Percentiles rank a stretch among this genome's conserved stretches.
phyloP scores from a whole-genome alignment of 495 filamentous ascomycete species.

The Elaphomyces granulatus region DNA sequence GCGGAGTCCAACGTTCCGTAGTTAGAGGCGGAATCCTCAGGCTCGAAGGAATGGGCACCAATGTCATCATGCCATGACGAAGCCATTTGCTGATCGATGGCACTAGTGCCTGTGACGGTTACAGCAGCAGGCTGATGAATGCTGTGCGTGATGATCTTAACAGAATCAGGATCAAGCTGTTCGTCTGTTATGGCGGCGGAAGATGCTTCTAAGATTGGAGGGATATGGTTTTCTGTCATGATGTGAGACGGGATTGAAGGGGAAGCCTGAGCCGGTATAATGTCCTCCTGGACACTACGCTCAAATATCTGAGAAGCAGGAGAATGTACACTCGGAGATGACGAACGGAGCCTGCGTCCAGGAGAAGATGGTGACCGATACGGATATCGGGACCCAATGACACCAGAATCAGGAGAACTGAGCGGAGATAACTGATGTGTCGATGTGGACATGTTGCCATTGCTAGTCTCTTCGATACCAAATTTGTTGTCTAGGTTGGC shows the following conservation, averaged over 20 bases:
- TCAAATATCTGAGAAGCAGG: conserved; percentile 82
- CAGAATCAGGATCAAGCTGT: no score
- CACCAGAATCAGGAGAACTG: conserved; percentile 30
- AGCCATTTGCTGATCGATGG: conserved; percentile 18
- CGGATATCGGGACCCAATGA: no score
- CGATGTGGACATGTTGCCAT: no score
- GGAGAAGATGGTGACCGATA: conserved; percentile 31
- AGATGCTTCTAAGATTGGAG: conserved; percentile 75
- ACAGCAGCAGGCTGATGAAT: conserved; percentile 64
- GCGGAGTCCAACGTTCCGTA: conserved; percentile 58
- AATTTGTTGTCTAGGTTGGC: no score
- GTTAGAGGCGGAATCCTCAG: no score
- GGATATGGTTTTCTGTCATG: conserved; percentile 82
- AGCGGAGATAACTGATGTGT: no score
- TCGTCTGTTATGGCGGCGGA: conserved; percentile 77
- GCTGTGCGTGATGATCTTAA: conserved; percentile 76
- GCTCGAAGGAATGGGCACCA: conserved; percentile 35
- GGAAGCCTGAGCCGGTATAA: conserved; percentile 44
- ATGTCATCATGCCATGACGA: conserved; percentile 43
- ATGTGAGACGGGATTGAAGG: conserved; percentile 78
- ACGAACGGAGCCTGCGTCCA: conserved; percentile 35
- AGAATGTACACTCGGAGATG: conserved; percentile 47
- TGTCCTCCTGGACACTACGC: conserved; percentile 75
- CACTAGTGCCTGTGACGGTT: conserved; percentile 37
- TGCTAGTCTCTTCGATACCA: no score